Evolutionary conservation across 345 rosid genomes (phyloP), one percentile per base, ranked within the genome.

Genomic region (Nasturtium officinale): DNA sequence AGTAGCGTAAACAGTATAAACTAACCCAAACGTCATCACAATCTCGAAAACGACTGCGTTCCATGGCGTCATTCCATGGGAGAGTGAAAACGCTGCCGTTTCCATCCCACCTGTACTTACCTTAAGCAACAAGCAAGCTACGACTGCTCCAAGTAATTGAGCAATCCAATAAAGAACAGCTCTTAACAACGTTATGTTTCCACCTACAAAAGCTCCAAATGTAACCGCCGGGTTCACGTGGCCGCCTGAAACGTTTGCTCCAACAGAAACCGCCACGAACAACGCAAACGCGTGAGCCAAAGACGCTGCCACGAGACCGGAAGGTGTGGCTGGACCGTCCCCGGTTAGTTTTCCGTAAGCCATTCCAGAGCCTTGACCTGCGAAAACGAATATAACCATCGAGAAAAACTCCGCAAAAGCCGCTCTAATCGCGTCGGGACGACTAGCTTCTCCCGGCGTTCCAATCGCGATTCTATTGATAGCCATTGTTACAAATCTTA

Each of bases 211-310:
- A 5, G 96, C 90, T 9, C 97, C 96, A 6, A 91, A 89, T 9
- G 97, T 91, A 33, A 91, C 96, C 6, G 97, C 97, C 0, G 96
- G 97, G 60, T 91, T 91, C 65, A 92, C 98, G 33, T 90, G 98
- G 2, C 98, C 98, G 0, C 95, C 98, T 1, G 96, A 92, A 76
- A 92, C 82, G 79, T 84, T 92, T 3, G 94, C 95, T 0, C 87
- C 88, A 1, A 86, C 96, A 0, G 96, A 74, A 20, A 89, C 92
- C 25, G 89, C 96, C 28, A 91, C 97, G 20, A 91, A 77, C 3
- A 91, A 89, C 1, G 79, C 95, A 37, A 92, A 88, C 26, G 84
- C 91, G 15, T 92, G 98, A 35, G 95, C 83, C 42, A 91, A 64
- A 3, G 97, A 69, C 7, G 97, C 96, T 0, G 90, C 83, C 18